phyloP scores from a whole-genome alignment of 495 filamentous ascomycete genomes.

The Lepidopterella palustris region DNA sequence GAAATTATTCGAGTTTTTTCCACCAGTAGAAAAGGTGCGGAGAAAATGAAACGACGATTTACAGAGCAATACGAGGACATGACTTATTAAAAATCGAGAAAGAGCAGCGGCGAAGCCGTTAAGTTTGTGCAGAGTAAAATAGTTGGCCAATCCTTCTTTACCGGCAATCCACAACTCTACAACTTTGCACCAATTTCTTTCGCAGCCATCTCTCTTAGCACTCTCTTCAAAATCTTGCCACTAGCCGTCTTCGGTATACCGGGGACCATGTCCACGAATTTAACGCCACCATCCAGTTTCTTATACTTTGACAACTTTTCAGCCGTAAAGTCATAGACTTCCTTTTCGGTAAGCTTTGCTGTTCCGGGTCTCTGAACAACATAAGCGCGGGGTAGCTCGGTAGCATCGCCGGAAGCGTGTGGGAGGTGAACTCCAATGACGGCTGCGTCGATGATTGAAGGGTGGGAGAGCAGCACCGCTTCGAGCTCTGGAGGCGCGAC shows the following conservation, averaged over 20 bases:
- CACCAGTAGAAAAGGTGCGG: too few relatives aligned
- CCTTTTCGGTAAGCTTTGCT: slow-evolving; percentile 8
- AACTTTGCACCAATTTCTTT: slow-evolving; percentile 1
- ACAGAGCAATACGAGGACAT: too few relatives aligned
- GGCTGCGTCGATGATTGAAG: slow-evolving; percentile 21
- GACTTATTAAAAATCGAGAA: too few relatives aligned
- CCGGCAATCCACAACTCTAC: too few relatives aligned
- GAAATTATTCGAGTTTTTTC: too few relatives aligned
- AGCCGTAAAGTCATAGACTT: slow-evolving; percentile 15
- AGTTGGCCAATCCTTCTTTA: too few relatives aligned
- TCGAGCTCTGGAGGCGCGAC: slow-evolving; percentile 28
- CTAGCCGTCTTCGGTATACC: slow-evolving; percentile 19
- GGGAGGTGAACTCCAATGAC: slow-evolving; percentile 16
- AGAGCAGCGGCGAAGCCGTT: too few relatives aligned
- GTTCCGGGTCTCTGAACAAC: slow-evolving; percentile 21
- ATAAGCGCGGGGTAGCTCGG: slow-evolving; percentile 31
- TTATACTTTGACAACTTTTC: slow-evolving; percentile 20
- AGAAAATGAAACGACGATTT: too few relatives aligned
- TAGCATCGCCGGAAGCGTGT: slow-evolving; percentile 8
- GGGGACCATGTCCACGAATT: slow-evolving; percentile 6
- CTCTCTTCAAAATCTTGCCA: slow-evolving; percentile 24
- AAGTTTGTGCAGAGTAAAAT: too few relatives aligned
- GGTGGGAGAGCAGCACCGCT: slow-evolving; percentile 11
- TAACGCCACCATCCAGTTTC: slow-evolving; percentile 9
- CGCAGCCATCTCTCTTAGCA: not conserved